phyloP scores from a whole-genome alignment of 2,329 filamentous ascomycete species.

The Rhynchosporium secalis region DNA sequence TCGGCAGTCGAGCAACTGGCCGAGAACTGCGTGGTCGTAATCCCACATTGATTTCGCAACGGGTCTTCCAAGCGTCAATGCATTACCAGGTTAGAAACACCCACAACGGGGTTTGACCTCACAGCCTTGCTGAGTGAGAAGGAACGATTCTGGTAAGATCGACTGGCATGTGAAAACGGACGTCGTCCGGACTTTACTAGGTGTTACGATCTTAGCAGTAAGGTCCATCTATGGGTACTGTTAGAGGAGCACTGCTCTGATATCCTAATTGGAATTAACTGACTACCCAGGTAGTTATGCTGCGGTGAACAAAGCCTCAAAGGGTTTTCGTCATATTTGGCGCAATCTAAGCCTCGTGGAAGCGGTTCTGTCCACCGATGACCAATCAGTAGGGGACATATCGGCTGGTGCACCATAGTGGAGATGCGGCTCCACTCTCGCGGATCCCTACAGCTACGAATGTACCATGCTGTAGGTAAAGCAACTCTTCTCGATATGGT shows the following conservation, averaged over 20 bases:
- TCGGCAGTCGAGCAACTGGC: background rate
- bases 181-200: background rate
- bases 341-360: background rate
- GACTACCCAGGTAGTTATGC: too few relatives aligned
- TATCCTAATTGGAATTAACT: too few relatives aligned
- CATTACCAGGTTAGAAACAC: background rate
- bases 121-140: background rate
- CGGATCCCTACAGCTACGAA: background rate
- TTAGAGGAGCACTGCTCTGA: too few relatives aligned
- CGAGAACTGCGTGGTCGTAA: background rate
- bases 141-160: background rate
- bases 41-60: background rate
- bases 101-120: background rate
- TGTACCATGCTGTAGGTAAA: background rate
- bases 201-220: background rate
- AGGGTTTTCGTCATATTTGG: background rate
- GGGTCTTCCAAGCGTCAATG: background rate
- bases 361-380: background rate
- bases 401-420: background rate
- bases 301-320: too few relatives aligned
- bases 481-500: background rate
- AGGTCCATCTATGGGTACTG: background rate
- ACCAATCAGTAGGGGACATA: background rate
- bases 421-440: background rate
- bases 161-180: background rate